Conservation (phyloP, 2,329 filamentous ascomycete species). For the Ceratocystis eucalypticola region DNA sequence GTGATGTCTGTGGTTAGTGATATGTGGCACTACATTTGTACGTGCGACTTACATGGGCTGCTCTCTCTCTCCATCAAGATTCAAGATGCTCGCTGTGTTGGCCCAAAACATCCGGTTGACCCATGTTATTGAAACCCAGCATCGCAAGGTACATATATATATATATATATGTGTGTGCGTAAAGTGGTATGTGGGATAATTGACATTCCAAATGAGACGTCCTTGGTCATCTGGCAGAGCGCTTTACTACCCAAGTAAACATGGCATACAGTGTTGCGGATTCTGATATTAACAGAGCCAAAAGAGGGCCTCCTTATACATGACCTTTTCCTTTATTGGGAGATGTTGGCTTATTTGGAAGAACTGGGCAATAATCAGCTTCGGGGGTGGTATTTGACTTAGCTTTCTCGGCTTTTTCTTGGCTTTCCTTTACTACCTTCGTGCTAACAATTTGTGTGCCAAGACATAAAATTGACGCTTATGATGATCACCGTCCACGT, state of each 20-base stretch:
- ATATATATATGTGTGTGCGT: too few species aligned
- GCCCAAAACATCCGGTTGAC: not conserved
- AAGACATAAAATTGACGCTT: not conserved
- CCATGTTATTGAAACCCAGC: not conserved
- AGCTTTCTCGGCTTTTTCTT: too few species aligned
- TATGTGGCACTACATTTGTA: not conserved
- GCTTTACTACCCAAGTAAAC: not conserved
- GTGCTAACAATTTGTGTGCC: not conserved
- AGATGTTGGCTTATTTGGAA: not conserved
- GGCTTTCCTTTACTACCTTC: not conserved
- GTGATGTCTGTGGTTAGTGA: not conserved
- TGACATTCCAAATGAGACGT: not conserved
- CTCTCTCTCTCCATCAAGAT: not conserved
- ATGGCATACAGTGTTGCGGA: not conserved
- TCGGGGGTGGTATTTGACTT: not conserved
- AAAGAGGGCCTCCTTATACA: not conserved
- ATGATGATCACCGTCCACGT: not conserved
- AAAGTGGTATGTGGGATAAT: not conserved
- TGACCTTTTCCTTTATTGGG: not conserved
- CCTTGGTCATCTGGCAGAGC: not conserved
- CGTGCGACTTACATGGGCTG: not conserved
- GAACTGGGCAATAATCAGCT: not conserved
- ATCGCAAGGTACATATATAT: not conserved
- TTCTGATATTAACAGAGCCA: not conserved
- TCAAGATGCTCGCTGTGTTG: not conserved